Evolutionary conservation across 495 filamentous ascomycete genomes (phyloP).

Genomic region (Talaromyces liani): DNA sequence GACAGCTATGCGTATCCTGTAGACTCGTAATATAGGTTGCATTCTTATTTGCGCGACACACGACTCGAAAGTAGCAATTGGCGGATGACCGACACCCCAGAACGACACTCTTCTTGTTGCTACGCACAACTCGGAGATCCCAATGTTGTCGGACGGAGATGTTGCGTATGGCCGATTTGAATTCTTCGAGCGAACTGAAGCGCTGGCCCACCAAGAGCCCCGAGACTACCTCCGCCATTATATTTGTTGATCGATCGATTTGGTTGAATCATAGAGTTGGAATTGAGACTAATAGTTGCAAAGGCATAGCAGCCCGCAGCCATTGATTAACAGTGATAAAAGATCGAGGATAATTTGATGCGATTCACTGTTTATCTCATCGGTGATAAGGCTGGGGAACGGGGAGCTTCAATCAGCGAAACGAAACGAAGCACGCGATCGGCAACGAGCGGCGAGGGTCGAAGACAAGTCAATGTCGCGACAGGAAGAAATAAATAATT

Average conservation of each 20-base stretch:
- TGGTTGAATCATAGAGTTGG: background rate
- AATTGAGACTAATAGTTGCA: background rate
- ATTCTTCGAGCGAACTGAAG: conserved; percentile 36
- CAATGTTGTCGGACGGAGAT: conserved; percentile 41
- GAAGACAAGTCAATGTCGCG: background rate
- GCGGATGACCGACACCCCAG: conserved; percentile 34
- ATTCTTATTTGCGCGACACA: conserved; percentile 41
- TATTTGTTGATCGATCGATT: background rate
- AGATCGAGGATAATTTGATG: background rate
- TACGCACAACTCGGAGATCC: conserved; percentile 39
- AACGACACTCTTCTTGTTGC: conserved; percentile 42
- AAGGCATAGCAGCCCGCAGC: background rate
- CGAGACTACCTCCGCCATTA: conserved; percentile 35
- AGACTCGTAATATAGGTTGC: conserved; percentile 41
- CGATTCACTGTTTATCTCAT: background rate
- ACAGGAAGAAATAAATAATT: background rate
- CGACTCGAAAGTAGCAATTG: conserved; percentile 40
- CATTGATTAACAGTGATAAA: background rate
- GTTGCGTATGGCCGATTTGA: conserved; percentile 35
- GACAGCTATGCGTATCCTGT: conserved; percentile 38
- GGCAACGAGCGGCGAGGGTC: background rate
- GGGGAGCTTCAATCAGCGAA: conserved; percentile 5
- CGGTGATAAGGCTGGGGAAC: conserved; percentile 4
- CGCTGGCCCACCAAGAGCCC: conserved; percentile 39
- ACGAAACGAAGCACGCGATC: background rate